Conservation (phyloP, 495 filamentous ascomycete species). For the Neurospora sp. region DNA sequence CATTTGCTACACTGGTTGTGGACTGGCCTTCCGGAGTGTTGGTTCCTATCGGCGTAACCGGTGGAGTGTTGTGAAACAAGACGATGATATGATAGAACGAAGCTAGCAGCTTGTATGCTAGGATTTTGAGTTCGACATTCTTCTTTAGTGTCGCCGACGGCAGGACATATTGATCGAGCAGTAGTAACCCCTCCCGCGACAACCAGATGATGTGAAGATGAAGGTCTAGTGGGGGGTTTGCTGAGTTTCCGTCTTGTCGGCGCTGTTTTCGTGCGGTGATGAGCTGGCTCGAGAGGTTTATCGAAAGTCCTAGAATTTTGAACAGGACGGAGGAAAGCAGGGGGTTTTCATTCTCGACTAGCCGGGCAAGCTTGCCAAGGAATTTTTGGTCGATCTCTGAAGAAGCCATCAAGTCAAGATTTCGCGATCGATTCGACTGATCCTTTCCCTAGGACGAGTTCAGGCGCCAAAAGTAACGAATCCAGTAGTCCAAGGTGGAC, state of each 20-base stretch:
- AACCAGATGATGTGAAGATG: slow-evolving; percentile 96
- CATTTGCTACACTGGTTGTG: slow-evolving; percentile 10
- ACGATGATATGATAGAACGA: slow-evolving; percentile 96
- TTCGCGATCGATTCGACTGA: not conserved
- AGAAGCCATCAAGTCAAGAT: slow-evolving; percentile 61
- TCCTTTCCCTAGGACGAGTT: not conserved
- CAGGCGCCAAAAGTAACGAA: not conserved
- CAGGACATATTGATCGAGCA: slow-evolving; percentile 78
- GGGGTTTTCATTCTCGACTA: slow-evolving; percentile 59
- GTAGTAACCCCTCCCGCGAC: slow-evolving; percentile 77
- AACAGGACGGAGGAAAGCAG: slow-evolving; percentile 73
- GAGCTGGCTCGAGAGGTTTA: slow-evolving; percentile 77
- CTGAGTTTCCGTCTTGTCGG: slow-evolving; percentile 66
- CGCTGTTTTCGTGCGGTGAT: slow-evolving; percentile 74
- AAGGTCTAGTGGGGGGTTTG: slow-evolving; percentile 71
- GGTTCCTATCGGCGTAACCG: slow-evolving; percentile 30
- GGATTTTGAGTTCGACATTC: slow-evolving; percentile 69
- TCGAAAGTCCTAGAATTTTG: slow-evolving; percentile 82
- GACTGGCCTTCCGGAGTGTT: slow-evolving; percentile 18
- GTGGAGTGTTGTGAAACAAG: slow-evolving; percentile 73
- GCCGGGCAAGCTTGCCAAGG: slow-evolving; percentile 73
- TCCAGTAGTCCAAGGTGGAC: not conserved
- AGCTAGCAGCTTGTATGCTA: slow-evolving; percentile 83
- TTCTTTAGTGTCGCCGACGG: slow-evolving; percentile 52
- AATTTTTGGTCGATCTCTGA: slow-evolving; percentile 97